phyloP scores from a whole-genome alignment of 805 yeast species.

The Kazachstania kunashirensis region DNA sequence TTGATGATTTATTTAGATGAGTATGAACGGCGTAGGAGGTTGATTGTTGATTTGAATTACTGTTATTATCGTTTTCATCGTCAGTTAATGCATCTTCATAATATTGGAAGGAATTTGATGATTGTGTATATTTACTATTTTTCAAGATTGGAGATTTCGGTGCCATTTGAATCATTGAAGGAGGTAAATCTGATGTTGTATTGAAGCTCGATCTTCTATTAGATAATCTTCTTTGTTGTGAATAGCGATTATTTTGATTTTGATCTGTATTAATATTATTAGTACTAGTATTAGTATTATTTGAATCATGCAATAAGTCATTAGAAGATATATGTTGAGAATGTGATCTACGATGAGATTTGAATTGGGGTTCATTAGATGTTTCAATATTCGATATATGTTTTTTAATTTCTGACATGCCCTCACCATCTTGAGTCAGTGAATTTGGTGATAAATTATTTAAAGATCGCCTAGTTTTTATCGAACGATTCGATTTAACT shows the following conservation, averaged over 20 bases:
- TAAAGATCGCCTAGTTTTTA: constrained; percentile 27
- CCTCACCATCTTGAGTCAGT: neutral
- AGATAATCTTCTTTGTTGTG: constrained; percentile 7
- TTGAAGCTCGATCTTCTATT: constrained; percentile 27
- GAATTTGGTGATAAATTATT: constrained; percentile 21
- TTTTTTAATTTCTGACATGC: neutral
- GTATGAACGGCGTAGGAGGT: constrained; percentile 2
- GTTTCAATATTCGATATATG: constrained; percentile 4
- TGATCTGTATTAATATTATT: neutral
- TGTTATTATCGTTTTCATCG: constrained; percentile 22
- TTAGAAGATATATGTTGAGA: constrained; percentile 3
- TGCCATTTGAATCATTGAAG: constrained; percentile 58
- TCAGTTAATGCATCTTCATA: constrained; percentile 27
- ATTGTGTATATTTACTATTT: constrained; percentile 21
- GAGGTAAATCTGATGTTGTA: constrained; percentile 39
- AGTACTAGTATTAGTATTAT: neutral
- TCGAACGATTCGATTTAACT: constrained; percentile 37
- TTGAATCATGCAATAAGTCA: neutral
- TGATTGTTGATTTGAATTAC: constrained; percentile 1
- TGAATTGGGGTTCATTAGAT: neutral
- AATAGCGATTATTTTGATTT: neutral
- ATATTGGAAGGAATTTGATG: constrained; percentile 17
- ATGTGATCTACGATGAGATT: constrained; percentile 6
- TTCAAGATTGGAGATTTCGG: constrained; percentile 69
- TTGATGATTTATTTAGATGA: constrained; percentile 1